Base-by-base conservation (phyloP, 768 basidiomycete genomes). In the Agrocybe pediades region DNA sequence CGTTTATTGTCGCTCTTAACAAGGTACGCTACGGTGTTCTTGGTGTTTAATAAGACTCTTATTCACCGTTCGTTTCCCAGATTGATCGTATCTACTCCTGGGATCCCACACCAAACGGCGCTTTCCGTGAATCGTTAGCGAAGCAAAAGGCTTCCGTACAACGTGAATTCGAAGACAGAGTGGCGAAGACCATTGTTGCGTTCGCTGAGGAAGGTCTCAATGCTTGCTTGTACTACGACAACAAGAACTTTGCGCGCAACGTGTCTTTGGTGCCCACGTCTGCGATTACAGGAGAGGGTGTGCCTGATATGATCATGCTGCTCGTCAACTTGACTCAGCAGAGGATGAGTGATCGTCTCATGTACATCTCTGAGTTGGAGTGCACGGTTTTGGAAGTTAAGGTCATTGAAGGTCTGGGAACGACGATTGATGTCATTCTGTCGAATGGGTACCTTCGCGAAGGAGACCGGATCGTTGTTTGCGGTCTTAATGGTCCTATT, bases 291-390 rank as follows among this genome's bases (percentile, higher is more conserved):
- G 97, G 96, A 51, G 97, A 99, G 74, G 97, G 97, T 69, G 82
- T 99, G 9, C 97, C 97, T 24, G 97, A 98, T 75, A 96, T 99
- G 96, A 94, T 99, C 74, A 92, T 95, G 92, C 81, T 99, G 23
- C 86, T 99, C 66, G 85, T 98, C 73, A 95, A 97, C 70, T 82
- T 98, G 49, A 98, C 96, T 15, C 96, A 98, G 70, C 90, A 97
- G 74, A 86, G 97, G 55, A 97, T 98, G 96, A 94, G 90, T 69
- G 92, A 95, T 69, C 84, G 90, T 40, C 80, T 99, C 56, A 99
- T 98, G 97, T 99, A 98, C 74, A 82, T 98, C 55, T 92, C 94
- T 25, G 95, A 97, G 66, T 79, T 98, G 41, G 95, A 98, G 73
- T 98, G 96, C 71, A 99, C 97, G 6, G 93, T 99, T 9, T 83